These are phyloP conservation scores for Colletotrichum sp. DNA, from an alignment of 2,329 filamentous ascomycete species.

Conservation along the genomic window DNA sequence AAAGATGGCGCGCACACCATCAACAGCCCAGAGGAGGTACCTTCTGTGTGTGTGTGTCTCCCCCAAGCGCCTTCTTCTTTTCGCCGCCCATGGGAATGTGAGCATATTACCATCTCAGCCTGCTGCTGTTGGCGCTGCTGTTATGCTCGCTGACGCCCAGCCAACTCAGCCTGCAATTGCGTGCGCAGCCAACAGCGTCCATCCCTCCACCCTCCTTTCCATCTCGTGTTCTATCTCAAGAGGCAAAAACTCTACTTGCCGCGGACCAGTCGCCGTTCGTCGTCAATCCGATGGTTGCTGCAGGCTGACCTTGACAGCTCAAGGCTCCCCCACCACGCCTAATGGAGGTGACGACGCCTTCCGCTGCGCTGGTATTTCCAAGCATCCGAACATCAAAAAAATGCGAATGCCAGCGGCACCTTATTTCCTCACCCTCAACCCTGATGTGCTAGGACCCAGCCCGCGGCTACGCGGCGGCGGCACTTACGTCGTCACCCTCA, in stretches of 20 bases:
- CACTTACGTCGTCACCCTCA: neutral
- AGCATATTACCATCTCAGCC: neutral
- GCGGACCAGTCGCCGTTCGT: neutral
- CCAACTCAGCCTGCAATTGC: slow-evolving; percentile 10
- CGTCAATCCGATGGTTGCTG: slow-evolving; percentile 1
- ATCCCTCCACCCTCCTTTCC: slow-evolving; percentile 21
- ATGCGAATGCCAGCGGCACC: neutral
- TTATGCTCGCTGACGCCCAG: neutral
- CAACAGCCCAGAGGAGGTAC: neutral
- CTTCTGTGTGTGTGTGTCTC: neutral
- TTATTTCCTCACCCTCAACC: neutral
- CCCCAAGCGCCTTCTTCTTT: neutral
- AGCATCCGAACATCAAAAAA: neutral
- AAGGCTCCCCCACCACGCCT: neutral
- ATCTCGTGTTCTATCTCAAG: slow-evolving; percentile 16
- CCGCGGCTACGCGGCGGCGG: neutral
- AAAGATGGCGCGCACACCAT: neutral
- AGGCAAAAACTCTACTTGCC: slow-evolving; percentile 10
- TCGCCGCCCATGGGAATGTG: slow-evolving; percentile 12
- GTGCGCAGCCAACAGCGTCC: slow-evolving; percentile 13
- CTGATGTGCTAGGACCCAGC: neutral
- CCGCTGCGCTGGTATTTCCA: neutral
- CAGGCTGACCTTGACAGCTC: neutral
- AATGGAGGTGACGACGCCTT: slow-evolving; percentile 8
- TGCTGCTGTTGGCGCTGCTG: neutral